Base-by-base conservation (phyloP, 306 rosid species). In the Cucumis melo region DNA sequence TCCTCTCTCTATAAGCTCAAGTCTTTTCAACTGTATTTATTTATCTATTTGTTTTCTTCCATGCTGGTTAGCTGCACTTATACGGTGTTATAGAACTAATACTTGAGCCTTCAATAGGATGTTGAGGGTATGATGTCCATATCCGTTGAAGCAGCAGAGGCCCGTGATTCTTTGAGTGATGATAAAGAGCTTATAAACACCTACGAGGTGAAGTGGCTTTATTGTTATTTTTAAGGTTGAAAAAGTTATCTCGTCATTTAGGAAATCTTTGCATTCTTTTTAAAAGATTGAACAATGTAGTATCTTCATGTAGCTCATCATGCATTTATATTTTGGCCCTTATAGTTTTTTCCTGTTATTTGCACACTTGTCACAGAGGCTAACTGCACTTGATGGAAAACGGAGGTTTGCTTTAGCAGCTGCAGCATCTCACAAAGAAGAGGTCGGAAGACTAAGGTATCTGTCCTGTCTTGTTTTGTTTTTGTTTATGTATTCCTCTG, bases 51-150 rank as follows among this genome's bases (percentile, higher is more conserved):
- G 23, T 15, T 56, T 16, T 59, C 36, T 38, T 10, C 34, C 10
- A 2, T 15, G 36, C 19, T 50, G 56, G 48, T 61, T 29, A 17
- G 46, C 58, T 61, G 27, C 73, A 62, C 42, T 48, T 48, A 3
- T 57, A 53, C 50, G 20, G 82, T 83, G 62, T 80, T 86, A 71
- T 77, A 81, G 75, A 76, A 50, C 83, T 78, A 83, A 80, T 78
- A 66, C 78, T 73, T 72, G 82, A 74, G 70, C 82, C 79, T 81
- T 87, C 82, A 68, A 81, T 85, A 94, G 99, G 99, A 94, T 87
- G 90, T 94, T 55, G 97, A 94, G 86, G 99, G 99, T 78, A 90
- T 94, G 99, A 94, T 94, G 97, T 94, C 99, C 73, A 94, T 94
- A 84, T 94, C 97, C 79, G 96, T 57, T 51, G 99, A 92, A 86